phyloP scores from a whole-genome alignment of 176 grass and related monocot species.

The Zizania latifolia region DNA sequence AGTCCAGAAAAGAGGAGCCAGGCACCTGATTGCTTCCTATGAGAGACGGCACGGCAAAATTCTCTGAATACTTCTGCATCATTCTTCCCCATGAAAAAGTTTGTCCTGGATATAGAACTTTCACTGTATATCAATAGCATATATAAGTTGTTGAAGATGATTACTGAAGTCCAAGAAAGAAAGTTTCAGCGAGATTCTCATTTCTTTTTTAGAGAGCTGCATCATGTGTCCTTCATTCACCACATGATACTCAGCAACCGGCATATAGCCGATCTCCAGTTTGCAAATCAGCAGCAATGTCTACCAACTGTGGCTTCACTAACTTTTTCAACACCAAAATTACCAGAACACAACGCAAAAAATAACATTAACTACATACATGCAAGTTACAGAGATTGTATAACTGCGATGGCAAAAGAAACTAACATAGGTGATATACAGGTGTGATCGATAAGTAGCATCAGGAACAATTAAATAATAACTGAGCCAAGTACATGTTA shows the following conservation, averaged over 20 bases:
- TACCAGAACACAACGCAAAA: neutral
- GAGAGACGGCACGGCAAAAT: neutral
- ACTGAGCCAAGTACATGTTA: neutral
- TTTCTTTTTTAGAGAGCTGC: neutral
- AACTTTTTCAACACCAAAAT: neutral
- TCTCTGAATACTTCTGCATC: neutral
- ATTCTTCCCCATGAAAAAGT: neutral
- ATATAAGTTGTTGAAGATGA: neutral
- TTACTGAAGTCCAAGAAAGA: neutral
- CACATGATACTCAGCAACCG: neutral
- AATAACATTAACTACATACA: conserved; percentile 7
- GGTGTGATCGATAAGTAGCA: neutral
- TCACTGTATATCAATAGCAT: conserved; percentile 19
- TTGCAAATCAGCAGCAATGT: neutral
- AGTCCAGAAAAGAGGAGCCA: conserved; percentile 83
- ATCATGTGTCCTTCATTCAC: neutral
- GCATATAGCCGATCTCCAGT: neutral
- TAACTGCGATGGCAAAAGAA: neutral
- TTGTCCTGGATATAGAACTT: conserved; percentile 4
- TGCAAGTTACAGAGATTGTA: neutral
- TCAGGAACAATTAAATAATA: neutral
- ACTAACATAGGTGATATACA: neutral
- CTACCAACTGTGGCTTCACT: neutral
- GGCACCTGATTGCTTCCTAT: neutral
- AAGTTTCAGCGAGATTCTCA: neutral